Base-by-base conservation (phyloP, 768 basidiomycete genomes). In the Myochromella boudieri region DNA sequence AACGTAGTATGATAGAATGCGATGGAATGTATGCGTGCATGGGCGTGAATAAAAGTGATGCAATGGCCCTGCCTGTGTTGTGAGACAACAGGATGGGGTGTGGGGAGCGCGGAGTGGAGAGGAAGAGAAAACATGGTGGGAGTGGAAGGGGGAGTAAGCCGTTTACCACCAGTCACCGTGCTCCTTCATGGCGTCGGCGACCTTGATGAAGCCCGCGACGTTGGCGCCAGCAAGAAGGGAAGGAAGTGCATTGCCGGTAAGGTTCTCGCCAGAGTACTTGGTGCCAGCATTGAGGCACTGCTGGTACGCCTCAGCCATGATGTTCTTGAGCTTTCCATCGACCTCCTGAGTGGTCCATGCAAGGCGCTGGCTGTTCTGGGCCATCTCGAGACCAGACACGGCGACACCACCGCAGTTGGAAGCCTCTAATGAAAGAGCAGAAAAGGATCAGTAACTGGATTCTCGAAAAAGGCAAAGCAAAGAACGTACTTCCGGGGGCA, bases 361-460 rank as follows among this genome's bases (percentile, higher is more conserved):
- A 37, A 82, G 74, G 27, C 81, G 71, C 60, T 80, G 76, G 58
- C 81, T 84, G 74, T 89, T 87, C 69, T 87, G 85, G 2, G 83
- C 81, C 85, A 87, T 87, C 72, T 87, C 87, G 52, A 88, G 79
- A 54, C 84, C 84, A 7, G 83, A 86, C 18, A 86, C 84, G 31
- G 84, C 85, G 44, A 89, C 87, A 68, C 87, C 87, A 65, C 87
- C 87, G 55, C 76, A 78, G 68, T 85, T 83, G 62, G 75, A 73
- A 5, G 76, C 75, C 68, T 77, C 69, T 71, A 55, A 1, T 20
- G 46, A 24, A 37, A 48, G 18, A 26, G 22, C 38, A 43, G 33
- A 10, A 22, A 12, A 11, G n/a, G n/a, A 21, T 56, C 36, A 52
- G 39, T 41, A n/a, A 40, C 3, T 17, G 33, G 40, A 10, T 6